Conservation (phyloP, 768 basidiomycete genomes). For the Boletus edulis region DNA sequence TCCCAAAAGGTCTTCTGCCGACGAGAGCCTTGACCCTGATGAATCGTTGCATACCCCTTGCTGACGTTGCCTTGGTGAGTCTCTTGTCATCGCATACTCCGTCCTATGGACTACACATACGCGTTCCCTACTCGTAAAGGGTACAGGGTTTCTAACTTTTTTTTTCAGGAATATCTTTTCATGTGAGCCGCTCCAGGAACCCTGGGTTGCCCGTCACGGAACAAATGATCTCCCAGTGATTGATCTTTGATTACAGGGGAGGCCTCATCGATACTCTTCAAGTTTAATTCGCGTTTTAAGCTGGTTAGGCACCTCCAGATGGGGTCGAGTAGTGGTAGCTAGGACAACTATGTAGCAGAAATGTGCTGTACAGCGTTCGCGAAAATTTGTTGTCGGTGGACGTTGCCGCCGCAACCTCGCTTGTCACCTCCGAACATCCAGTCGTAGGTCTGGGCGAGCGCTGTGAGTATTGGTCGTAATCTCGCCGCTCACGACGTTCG, state of each 20-base stretch:
- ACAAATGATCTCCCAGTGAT: conserved; percentile 7
- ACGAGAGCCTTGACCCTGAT: conserved; percentile 1
- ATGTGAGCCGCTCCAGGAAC: not conserved
- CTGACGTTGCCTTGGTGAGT: conserved; percentile 14
- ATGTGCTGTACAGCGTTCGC: conserved; percentile 9
- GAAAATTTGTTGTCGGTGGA: conserved; percentile 27
- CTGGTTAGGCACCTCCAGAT: not conserved
- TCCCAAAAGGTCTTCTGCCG: conserved; percentile 4
- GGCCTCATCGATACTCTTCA: not conserved
- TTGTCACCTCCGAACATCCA: conserved; percentile 20
- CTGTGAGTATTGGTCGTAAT: conserved; percentile 15
- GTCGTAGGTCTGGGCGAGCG: conserved; percentile 18
- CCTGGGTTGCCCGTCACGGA: not conserved
- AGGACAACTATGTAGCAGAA: conserved; percentile 5
- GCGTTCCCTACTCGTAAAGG: not conserved
- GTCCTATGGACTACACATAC: not conserved
- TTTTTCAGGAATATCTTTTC: not conserved
- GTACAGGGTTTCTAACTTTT: not conserved
- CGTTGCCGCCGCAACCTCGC: conserved; percentile 20
- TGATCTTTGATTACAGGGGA: conserved; percentile 5
- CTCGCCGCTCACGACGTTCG: conserved; percentile 24
- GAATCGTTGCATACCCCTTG: not conserved
- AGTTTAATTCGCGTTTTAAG: not conserved
- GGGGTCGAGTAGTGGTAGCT: conserved; percentile 15
- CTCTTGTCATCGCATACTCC: not conserved